Conservation (phyloP, 192 early-diverging fungal species). For the Coemansia sp. region DNA sequence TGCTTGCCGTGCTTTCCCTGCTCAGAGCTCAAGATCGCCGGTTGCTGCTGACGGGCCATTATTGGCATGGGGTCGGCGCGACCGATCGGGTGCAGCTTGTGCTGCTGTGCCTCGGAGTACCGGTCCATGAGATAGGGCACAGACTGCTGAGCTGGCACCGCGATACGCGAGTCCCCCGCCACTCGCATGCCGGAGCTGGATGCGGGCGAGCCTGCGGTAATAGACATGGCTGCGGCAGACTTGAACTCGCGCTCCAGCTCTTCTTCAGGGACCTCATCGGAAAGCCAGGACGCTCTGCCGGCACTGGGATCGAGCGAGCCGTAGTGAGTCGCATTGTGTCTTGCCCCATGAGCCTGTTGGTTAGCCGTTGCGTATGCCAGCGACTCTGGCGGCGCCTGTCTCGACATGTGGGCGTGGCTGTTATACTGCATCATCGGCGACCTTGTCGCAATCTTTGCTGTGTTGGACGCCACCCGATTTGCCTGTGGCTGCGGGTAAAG, state of each 20-base stretch:
- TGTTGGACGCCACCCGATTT: not conserved
- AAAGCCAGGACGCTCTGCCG: constrained; percentile 35
- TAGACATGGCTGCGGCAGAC: not conserved
- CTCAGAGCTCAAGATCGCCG: constrained; percentile 3
- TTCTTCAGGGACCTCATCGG: constrained; percentile 41
- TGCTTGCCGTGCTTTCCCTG: constrained; percentile 11
- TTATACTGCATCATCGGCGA: not conserved
- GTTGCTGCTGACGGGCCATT: constrained; percentile 9
- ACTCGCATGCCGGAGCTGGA: not conserved
- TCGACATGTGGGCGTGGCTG: not conserved
- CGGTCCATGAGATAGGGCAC: constrained; percentile 10
- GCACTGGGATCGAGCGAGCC: constrained; percentile 15
- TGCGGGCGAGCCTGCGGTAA: not conserved
- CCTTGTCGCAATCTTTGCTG: constrained; percentile 3
- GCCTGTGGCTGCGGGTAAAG: constrained; percentile 23
- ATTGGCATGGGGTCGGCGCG: constrained; percentile 22
- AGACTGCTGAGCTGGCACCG: not conserved
- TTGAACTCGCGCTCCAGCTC: constrained; percentile 14
- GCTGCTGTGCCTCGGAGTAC: constrained; percentile 35
- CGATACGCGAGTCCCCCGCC: not conserved
- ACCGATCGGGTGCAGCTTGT: constrained; percentile 37
- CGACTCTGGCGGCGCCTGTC: not conserved
- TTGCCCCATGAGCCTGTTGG: not conserved
- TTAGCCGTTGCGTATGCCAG: not conserved
- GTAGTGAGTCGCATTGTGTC: not conserved